Percentiles rank a stretch among this genome's conserved stretches.
These are phyloP conservation scores for Mortierella sp. DNA, from an alignment of 371 early-diverging fungal species.

Conservation along the genomic window DNA sequence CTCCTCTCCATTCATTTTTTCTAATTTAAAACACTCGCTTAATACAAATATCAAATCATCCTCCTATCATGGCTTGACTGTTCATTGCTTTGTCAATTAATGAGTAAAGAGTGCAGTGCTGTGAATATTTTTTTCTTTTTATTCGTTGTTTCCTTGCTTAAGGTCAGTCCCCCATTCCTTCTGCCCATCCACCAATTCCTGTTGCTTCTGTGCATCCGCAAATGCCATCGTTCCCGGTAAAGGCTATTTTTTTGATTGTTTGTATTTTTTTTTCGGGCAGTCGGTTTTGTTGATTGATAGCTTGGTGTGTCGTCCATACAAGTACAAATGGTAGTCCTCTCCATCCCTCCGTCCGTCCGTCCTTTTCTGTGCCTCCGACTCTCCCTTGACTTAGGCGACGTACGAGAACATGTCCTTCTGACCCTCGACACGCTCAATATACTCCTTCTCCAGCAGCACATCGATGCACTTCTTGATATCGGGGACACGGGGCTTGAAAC, in stretches of 20 bases:
- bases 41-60: no score
- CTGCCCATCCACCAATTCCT: no score
- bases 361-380: neutral
- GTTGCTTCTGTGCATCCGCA: no score
- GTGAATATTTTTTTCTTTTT: no score
- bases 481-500: constrained; percentile 92
- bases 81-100: no score
- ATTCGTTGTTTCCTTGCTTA: no score
- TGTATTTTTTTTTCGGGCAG: neutral
- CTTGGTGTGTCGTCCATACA: constrained; percentile 3
- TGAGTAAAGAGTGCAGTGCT: no score
- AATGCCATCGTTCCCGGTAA: no score
- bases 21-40: no score
- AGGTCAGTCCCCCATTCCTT: no score
- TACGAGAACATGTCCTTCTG: constrained; percentile 91
- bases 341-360: neutral
- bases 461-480: constrained; percentile 98
- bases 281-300: neutral
- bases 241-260: neutral
- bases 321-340: constrained; percentile 10
- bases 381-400: constrained; percentile 71
- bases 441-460: constrained; percentile 94
- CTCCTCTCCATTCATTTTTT: no score
- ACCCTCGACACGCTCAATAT: constrained; percentile 90
- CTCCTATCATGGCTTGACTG: no score